A percentile compares a stretch with the other conserved stretches of the same genome.
phyloP scores from a whole-genome alignment of 1,139 yeast species.

The Magnusiomyces fungicola region DNA sequence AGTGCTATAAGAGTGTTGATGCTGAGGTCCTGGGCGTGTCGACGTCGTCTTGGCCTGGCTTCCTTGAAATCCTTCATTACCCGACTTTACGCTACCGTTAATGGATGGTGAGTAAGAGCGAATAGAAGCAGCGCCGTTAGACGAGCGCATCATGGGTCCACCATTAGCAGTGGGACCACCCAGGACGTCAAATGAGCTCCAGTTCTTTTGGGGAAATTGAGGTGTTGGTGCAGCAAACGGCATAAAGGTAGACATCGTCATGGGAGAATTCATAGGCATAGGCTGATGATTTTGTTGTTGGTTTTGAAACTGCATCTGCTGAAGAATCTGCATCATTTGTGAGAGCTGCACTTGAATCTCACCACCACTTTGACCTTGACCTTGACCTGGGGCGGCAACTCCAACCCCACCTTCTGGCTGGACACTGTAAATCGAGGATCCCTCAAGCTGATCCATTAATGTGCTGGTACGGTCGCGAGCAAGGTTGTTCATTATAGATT shows the following conservation, averaged over 20 bases:
- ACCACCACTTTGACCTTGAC: background rate
- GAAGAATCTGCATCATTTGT: constrained; percentile 8
- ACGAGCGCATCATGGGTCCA: constrained; percentile 1
- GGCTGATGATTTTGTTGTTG: constrained; percentile 7
- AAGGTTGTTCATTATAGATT: constrained; percentile 9
- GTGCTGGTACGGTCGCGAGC: constrained; percentile 1
- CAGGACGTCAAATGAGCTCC: constrained; percentile 2
- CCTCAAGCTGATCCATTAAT: background rate
- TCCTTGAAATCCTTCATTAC: background rate
- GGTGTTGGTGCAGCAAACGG: background rate
- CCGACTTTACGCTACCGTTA: constrained; percentile 1
- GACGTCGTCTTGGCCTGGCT: no score
- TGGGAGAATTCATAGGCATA: background rate
- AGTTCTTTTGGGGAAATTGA: background rate
- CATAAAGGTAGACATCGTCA: background rate
- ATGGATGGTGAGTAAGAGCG: constrained; percentile 22
- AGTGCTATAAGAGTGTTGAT: background rate
- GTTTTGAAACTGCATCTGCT: constrained; percentile 16
- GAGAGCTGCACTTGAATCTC: background rate
- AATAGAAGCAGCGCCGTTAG: constrained; percentile 21
- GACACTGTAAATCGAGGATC: no score
- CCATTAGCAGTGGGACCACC: background rate
- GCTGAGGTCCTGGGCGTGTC: no score
- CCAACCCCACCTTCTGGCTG: no score
- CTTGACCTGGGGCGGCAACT: no score